Evolutionary conservation across 176 grass and related monocot species (phyloP), one percentile per base, ranked within the genome.

Genomic region (Metroxylon sagu): DNA sequence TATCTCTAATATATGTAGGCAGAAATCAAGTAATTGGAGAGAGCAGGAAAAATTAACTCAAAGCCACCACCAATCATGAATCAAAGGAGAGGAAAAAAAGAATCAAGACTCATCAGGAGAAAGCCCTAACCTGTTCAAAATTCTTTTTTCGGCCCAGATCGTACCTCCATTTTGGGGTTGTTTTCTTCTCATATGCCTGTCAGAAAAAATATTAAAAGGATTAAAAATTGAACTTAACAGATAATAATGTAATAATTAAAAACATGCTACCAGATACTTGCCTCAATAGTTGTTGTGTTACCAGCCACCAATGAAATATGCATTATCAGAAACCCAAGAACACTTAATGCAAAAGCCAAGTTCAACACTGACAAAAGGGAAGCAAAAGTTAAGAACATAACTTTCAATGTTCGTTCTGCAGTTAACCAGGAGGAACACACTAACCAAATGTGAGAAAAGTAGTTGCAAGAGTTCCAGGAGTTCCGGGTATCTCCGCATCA

Each of bases 171-270:
- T 75, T 86, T 74, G 87, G 80, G 66, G 74, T 82, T 14, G 78
- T 85, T 82, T 96, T 93, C 81, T 96, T 96, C 52, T 96, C 92
- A 80, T 90, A 96, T 68, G 92, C 87, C 93, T 85, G 18, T 64
- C 62, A 12, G 35, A 1, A 43, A 43, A 43, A 14, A 12, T 43
- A 25, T 17, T 56, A 19, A 66, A 72, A 64, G 8, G 12, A 43
- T 12, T 10, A 43, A 43, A 14, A 43, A 14, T 14, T 43, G 35
- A 43, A 43, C 8, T 43, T 43, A 12, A 43, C 6, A 43, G 35
- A 43, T 43, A 8, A 43, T 43, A 43, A 14, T 43, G 12, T 43
- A 29, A 4, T 29, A 29, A 3, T 29, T 35, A 35, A 58, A 21
- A 57, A 19, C 16, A 67, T 50, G 53, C 53, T 67, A 29, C 12